These are phyloP conservation scores for Ilyonectria destructans DNA, from an alignment of 2,329 filamentous ascomycete species.

Conservation along the genomic window DNA sequence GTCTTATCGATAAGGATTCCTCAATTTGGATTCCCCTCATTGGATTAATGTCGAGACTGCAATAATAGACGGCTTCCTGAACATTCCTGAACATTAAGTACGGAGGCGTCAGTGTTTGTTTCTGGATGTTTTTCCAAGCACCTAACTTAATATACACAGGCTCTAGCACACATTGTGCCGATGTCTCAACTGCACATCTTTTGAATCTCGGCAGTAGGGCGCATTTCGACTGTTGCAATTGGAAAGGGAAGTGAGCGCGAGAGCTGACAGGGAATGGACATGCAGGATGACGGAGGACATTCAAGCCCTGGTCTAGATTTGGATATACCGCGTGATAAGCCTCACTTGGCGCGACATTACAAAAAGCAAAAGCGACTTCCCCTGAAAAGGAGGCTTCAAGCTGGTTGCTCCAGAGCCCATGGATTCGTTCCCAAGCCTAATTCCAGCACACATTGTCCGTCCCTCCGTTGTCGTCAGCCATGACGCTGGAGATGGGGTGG, in stretches of 20 bases:
- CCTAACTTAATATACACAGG: background rate
- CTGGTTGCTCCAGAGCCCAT: background rate
- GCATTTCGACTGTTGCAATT: background rate
- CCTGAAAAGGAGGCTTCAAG: background rate
- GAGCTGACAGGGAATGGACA: background rate
- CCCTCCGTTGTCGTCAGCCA: slow-evolving; percentile 13
- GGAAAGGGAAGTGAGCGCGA: background rate
- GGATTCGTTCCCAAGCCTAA: background rate
- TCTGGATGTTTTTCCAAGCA: background rate
- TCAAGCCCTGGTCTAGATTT: background rate
- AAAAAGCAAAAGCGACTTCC: background rate
- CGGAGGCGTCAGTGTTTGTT: no score
- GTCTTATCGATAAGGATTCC: slow-evolving; percentile 30
- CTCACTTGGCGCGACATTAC: background rate
- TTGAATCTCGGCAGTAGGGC: background rate
- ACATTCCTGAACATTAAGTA: no score
- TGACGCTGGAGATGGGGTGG: slow-evolving; percentile 18
- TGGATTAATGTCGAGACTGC: background rate
- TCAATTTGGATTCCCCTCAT: background rate
- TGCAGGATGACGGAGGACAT: slow-evolving; percentile 3
- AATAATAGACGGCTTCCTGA: no score
- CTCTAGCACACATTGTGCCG: no score
- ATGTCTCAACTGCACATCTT: no score
- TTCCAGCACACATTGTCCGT: background rate
- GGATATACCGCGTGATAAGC: background rate